Base-by-base conservation (phyloP, 805 yeast genomes). In the Grigorovia humatica region DNA sequence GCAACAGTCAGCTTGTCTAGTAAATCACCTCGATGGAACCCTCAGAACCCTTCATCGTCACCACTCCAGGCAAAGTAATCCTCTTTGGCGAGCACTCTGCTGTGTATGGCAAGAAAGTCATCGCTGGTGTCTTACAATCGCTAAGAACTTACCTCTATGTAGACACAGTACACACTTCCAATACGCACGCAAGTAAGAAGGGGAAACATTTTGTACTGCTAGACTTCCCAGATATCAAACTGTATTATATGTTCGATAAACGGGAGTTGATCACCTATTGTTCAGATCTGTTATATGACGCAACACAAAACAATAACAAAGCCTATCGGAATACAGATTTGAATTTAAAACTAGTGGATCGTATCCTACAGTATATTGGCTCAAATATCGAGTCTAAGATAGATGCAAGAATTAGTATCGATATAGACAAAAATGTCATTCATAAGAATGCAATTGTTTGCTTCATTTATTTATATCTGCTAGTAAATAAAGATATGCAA, bases 81-180 rank as follows among this genome's bases (percentile, higher is more conserved):
- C 75, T 93, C 40, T 93, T 90, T 66, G 99, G 99, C 20, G 99
- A 93, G 64, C 99, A 93, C 63, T 86, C 97, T 8, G 98, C 95
- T 1, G 99, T 93, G 0, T 87, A 86, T 65, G 83, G 86, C 46
- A 86, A 81, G 63, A 96, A 96, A 1, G 98, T 97, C 12, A 86
- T 93, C 49, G 98, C 99, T 1, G 97, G 98, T 0, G 93, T 96
- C 4, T 77, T 91, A 9, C 57, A 66, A 9, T 83, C 93, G 7
- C 72, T 93, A 52, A 77, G 96, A 60, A 86, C 97, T 0, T 91
- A 88, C 60, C 68, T 90, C 8, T 69, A 85, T 19, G 93, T 86
- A 1, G 67, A 80, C 2, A 15, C 8, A 13, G 13, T 38, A 12
- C 42, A 32, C 27, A 23, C 38, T 2, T 32, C 38, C 5, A 3